A percentile compares a stretch with the other conserved stretches of the same genome.
Evolutionary conservation across 1,139 yeast species (phyloP).

Genomic region (Suhomyces chickasaworum): DNA sequence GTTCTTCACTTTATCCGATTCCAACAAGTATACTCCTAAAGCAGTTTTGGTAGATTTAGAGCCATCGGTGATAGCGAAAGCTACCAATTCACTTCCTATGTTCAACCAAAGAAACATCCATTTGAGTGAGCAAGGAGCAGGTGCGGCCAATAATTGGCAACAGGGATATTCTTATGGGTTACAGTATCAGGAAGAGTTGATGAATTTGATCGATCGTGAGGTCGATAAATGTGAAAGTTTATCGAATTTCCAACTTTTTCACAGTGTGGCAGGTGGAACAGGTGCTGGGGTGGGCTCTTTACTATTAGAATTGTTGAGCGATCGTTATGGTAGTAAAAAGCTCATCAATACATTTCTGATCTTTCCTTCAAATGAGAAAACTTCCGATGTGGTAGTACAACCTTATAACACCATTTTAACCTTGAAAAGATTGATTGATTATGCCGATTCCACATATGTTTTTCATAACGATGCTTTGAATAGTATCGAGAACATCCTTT

Average conservation of each 20-base stretch:
- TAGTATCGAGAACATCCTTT: slow-evolving; percentile 58
- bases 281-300: slow-evolving; percentile 95
- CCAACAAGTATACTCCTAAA: slow-evolving; percentile 81
- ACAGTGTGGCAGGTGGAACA: slow-evolving; percentile 98
- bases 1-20: slow-evolving; percentile 76
- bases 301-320: slow-evolving; percentile 74
- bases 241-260: slow-evolving; percentile 87
- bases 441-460: slow-evolving; percentile 83
- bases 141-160: slow-evolving; percentile 97
- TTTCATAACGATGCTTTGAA: slow-evolving; percentile 88
- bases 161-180: slow-evolving; percentile 83
- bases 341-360: slow-evolving; percentile 83
- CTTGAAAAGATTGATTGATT: slow-evolving; percentile 75
- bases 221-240: slow-evolving; percentile 88
- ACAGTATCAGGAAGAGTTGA: slow-evolving; percentile 64
- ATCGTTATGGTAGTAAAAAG: slow-evolving; percentile 78
- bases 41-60: slow-evolving; percentile 85
- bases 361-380: slow-evolving; percentile 74
- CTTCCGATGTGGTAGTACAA: slow-evolving; percentile 94
- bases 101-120: slow-evolving; percentile 86
- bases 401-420: slow-evolving; percentile 91
- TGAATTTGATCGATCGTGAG: slow-evolving; percentile 87
- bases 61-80: slow-evolving; percentile 81
- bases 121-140: slow-evolving; percentile 76
- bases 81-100: slow-evolving; percentile 60